Evolutionary conservation across 1,284 basidiomycete genomes (phyloP).

Genomic region (Ganoderma leucocontextum): DNA sequence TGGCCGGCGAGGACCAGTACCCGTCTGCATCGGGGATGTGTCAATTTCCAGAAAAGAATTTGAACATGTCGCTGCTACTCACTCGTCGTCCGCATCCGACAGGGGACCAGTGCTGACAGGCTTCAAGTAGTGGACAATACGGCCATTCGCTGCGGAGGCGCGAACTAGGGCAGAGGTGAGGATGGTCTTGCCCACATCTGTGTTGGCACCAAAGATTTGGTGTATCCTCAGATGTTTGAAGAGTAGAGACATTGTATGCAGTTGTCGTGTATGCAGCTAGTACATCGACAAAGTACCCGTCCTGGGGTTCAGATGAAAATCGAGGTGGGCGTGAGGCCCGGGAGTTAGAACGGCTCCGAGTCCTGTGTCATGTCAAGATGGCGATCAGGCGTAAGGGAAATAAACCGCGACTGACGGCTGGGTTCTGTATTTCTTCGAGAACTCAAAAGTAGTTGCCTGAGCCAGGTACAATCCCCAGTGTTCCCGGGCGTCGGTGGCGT

Average conservation of each 20-base stretch:
- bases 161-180: slow-evolving; percentile 85
- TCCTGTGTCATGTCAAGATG: not conserved
- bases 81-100: slow-evolving; percentile 87
- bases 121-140: slow-evolving; percentile 84
- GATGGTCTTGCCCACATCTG: slow-evolving; percentile 93
- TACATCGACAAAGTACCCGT: slow-evolving; percentile 2
- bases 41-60: not conserved
- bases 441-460: not conserved
- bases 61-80: slow-evolving; percentile 10
- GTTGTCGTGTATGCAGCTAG: not conserved
- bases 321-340: not conserved
- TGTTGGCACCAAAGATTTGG: slow-evolving; percentile 92
- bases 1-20: slow-evolving; percentile 65
- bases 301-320: not conserved
- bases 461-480: not conserved
- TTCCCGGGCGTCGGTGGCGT: too few species aligned
- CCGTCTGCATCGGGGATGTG: slow-evolving; percentile 58
- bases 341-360: not conserved
- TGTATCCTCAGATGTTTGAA: slow-evolving; percentile 85
- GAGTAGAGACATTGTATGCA: slow-evolving; percentile 56
- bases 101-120: slow-evolving; percentile 89
- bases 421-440: not conserved
- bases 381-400: not conserved
- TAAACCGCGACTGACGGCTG: not conserved
- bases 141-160: slow-evolving; percentile 65